Percentiles rank a stretch among this genome's conserved stretches.
These are phyloP conservation scores for Penicillium ucsense DNA, from an alignment of 495 filamentous ascomycete species.

Conservation along the genomic window DNA sequence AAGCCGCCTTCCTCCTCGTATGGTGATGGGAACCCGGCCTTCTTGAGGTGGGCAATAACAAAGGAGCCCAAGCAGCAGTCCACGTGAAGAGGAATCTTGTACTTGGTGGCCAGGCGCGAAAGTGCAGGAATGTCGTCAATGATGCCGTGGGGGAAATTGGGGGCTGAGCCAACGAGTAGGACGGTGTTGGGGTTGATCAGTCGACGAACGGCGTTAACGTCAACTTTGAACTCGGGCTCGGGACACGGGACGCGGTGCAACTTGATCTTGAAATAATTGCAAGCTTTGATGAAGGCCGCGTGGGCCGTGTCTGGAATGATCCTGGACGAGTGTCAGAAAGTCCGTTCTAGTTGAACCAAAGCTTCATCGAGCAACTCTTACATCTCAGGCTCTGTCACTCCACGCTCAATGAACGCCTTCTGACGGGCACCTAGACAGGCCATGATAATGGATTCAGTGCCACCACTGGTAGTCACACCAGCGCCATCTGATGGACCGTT, in stretches of 20 bases:
- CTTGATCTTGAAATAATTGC: conserved; percentile 90
- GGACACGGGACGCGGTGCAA: conserved; percentile 84
- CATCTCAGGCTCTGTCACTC: conserved; percentile 93
- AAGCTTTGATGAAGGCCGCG: conserved; percentile 92
- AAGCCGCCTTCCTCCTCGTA: conserved; percentile 64
- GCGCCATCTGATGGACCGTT: conserved; percentile 77
- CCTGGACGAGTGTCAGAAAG: conserved; percentile 38
- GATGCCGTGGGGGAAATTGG: conserved; percentile 96
- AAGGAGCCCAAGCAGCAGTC: conserved; percentile 97
- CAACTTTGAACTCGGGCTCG: conserved; percentile 74
- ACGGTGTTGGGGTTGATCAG: conserved; percentile 96
- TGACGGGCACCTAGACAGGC: conserved; percentile 80
- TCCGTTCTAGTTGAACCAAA: background rate
- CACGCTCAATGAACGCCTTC: conserved; percentile 75
- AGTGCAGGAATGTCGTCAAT: conserved; percentile 87
- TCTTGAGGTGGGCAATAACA: conserved; percentile 80
- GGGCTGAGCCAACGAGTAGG: conserved; percentile 87
- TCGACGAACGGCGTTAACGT: conserved; percentile 63
- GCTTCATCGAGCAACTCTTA: conserved; percentile 25
- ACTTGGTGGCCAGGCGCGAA: conserved; percentile 70
- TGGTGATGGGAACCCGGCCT: conserved; percentile 66
- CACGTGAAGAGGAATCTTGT: conserved; percentile 81
- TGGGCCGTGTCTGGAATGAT: conserved; percentile 92
- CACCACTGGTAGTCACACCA: conserved; percentile 85
- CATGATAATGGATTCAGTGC: conserved; percentile 95